Conservation (phyloP, 768 basidiomycete species). For the Trametopsis cervina region DNA sequence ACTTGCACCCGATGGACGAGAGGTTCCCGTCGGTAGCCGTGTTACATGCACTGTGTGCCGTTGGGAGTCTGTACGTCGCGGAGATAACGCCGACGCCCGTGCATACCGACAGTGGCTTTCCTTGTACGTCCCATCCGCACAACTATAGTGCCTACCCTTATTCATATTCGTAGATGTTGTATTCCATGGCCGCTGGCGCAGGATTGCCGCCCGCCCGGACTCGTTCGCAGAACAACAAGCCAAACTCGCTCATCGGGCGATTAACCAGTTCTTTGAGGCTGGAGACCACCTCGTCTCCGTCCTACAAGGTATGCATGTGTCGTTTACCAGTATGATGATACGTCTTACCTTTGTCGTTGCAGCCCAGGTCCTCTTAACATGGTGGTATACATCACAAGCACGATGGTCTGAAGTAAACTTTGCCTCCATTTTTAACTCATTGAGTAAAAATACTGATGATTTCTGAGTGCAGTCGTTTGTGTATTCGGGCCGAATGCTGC, state of each 20-base stretch:
- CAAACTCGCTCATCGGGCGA: slow-evolving; percentile 42
- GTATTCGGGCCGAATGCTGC: slow-evolving; percentile 48
- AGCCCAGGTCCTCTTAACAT: slow-evolving; percentile 60
- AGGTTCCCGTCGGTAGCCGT: slow-evolving; percentile 67
- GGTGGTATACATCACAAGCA: slow-evolving; percentile 73
- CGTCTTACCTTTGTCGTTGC: neutral
- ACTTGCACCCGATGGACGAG: slow-evolving; percentile 58
- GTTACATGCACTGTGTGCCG: slow-evolving; percentile 83
- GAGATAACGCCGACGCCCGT: slow-evolving; percentile 52
- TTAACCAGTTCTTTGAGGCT: slow-evolving; percentile 39
- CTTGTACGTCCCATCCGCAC: neutral
- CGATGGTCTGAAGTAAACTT: slow-evolving; percentile 65
- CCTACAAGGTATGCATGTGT: slow-evolving; percentile 44
- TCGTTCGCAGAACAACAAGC: slow-evolving; percentile 66
- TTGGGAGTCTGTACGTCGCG: slow-evolving; percentile 69
- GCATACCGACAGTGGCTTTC: slow-evolving; percentile 6
- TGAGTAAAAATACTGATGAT: too few species aligned
- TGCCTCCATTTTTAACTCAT: neutral
- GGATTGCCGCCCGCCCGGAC: slow-evolving; percentile 40
- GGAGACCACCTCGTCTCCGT: slow-evolving; percentile 53
- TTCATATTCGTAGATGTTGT: slow-evolving; percentile 38
- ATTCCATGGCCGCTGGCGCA: slow-evolving; percentile 39
- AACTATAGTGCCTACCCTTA: neutral
- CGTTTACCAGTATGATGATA: neutral
- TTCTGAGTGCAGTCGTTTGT: slow-evolving; percentile 56